Evolutionary conservation across 2,329 filamentous ascomycete species (phyloP), one percentile per base, ranked within the genome.

Genomic region (Fusarium nisikadoi): DNA sequence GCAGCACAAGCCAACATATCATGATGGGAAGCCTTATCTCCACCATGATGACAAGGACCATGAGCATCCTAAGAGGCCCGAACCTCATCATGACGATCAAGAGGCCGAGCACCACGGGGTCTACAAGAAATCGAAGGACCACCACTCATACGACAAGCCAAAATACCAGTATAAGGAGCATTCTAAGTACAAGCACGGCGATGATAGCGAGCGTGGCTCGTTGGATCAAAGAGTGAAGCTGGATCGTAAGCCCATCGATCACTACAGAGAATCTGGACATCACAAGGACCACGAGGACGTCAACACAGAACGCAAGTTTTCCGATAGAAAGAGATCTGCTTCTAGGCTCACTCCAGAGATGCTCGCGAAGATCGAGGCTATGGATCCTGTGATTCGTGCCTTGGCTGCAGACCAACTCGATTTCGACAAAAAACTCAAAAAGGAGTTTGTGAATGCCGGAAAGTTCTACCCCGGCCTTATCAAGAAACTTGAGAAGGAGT

Each of bases 401-500:
- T 1, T 35, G 19, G 41, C 36, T 27, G 62, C 46, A 19, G 10
- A 53, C 6, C 31, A 23, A 29, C 46, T 67, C 23, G 39, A 39
- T 16, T 39, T 67, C 5, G 3, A 41, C 10, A 8, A 19, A 3
- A 17, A 25, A 11, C 36, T 68, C 9, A 20, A 20, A 27, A 8
- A 20, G 5, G 45, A 66, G 31, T 36, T 67, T 20, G n/a, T 14
- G 3, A 42, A 27, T 9, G 36, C 39, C 12, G 16, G 25, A 14
- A 50, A 38, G 46, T 33, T 66, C 5, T 29, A 5, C 10, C 46
- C 64, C 2, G 11, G 27, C 12, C 29, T 67, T 38, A n/a, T 61
- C 12, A 29, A 54, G 25, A 62, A 47, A 31, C 41, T 67, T 17
- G 47, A 67, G 25, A 52, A 55, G 29, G 53, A 65, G n/a, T 67